Evolutionary conservation across 257 asterid species (phyloP).

Genomic region (Catharanthus roseus): DNA sequence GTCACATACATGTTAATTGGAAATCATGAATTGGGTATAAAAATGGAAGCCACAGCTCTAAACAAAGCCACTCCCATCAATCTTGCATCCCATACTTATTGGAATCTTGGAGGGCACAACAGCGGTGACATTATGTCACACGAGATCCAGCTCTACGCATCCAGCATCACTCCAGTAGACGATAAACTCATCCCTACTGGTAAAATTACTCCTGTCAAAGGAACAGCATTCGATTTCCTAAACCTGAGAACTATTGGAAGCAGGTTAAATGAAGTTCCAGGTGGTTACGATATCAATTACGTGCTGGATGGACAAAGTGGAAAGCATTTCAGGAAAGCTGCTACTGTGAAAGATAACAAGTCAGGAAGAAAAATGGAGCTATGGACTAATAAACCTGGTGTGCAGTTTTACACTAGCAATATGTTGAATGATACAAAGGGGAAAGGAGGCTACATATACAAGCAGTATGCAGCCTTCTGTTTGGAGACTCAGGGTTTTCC

Average conservation of each 20-base stretch:
- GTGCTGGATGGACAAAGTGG: constrained; percentile 34
- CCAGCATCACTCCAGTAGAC: constrained; percentile 58
- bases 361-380: constrained; percentile 79
- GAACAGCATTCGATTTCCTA: constrained; percentile 61
- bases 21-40: constrained; percentile 35
- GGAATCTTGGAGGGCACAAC: constrained; percentile 77
- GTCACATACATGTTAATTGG: constrained; percentile 60
- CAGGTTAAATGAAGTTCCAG: constrained; percentile 28
- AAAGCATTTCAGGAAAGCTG: constrained; percentile 46
- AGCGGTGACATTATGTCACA: constrained; percentile 63
- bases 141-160: constrained; percentile 46
- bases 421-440: constrained; percentile 49
- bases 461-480: constrained; percentile 42
- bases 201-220: constrained; percentile 32
- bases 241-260: constrained; percentile 42
- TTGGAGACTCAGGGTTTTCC: constrained; percentile 94
- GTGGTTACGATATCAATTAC: constrained; percentile 77
- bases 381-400: constrained; percentile 75
- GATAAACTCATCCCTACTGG: constrained; percentile 70
- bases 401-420: constrained; percentile 68
- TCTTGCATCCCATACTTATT: constrained; percentile 76
- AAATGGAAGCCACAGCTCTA: constrained; percentile 55
- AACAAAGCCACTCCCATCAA: constrained; percentile 70
- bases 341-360: constrained; percentile 32
- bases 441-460: constrained; percentile 52